A percentile compares a stretch with the other conserved stretches of the same genome.
Evolutionary conservation across 192 early-diverging fungal genomes (phyloP).

Genomic region (Allomyces arbusculus): DNA sequence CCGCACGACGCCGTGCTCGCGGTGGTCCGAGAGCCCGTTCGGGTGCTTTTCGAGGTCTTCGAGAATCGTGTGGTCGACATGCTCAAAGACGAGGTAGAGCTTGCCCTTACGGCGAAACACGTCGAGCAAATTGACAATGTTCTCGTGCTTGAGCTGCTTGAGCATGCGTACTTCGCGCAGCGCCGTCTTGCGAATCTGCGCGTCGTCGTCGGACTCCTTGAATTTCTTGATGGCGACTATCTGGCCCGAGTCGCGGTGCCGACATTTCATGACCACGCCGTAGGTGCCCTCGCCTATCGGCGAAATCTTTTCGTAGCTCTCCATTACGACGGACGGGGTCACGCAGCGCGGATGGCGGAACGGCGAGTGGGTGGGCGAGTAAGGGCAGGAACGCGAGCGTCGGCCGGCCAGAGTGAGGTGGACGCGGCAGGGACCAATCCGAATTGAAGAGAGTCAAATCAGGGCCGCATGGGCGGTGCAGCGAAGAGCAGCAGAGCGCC

Average conservation of each 20-base stretch:
- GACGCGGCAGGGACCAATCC: too few relatives aligned
- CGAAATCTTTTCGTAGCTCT: slow-evolving; percentile 36
- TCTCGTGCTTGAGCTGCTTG: slow-evolving; percentile 47
- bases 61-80: slow-evolving; percentile 42
- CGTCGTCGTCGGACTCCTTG: slow-evolving; percentile 40
- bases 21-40: slow-evolving; percentile 27
- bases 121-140: slow-evolving; percentile 44
- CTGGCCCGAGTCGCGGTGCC: slow-evolving; percentile 38
- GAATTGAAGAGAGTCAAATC: too few relatives aligned
- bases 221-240: slow-evolving; percentile 48
- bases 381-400: too few relatives aligned
- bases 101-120: slow-evolving; percentile 41
- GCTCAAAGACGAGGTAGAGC: slow-evolving; percentile 42
- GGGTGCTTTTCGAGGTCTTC: slow-evolving; percentile 40
- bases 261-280: slow-evolving; percentile 45
- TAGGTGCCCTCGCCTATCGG: slow-evolving; percentile 46
- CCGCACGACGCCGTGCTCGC: slow-evolving; percentile 18
- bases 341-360: too few relatives aligned
- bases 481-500: too few relatives aligned
- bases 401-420: too few relatives aligned
- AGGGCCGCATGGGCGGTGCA: too few relatives aligned
- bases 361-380: too few relatives aligned
- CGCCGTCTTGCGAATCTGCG: slow-evolving; percentile 42
- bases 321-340: slow-evolving; percentile 13
- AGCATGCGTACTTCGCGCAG: slow-evolving; percentile 39